A percentile compares a stretch with the other conserved stretches of the same genome.
Conservation (phyloP, 176 grass and related monocot genomes). For the Coix lacrymajobi region DNA sequence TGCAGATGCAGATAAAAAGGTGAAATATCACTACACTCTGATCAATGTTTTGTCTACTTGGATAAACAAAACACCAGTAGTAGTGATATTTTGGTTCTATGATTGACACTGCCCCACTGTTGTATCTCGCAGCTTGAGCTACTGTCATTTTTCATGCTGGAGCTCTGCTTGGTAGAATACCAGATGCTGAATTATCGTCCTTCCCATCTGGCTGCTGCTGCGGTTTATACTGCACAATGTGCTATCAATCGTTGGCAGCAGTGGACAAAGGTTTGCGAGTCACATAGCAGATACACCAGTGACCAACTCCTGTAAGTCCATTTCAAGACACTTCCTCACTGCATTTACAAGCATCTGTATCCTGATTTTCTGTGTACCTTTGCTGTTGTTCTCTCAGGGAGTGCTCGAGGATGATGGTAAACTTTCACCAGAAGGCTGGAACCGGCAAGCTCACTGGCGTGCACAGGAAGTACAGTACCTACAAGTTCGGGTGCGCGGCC, state of each 20-base stretch:
- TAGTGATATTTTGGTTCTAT: background rate
- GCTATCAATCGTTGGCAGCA: conserved; percentile 48
- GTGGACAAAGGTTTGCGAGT: conserved; percentile 68
- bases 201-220: conserved; percentile 75
- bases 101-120: conserved; percentile 7
- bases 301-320: conserved; percentile 77
- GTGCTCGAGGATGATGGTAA: conserved; percentile 78
- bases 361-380: background rate
- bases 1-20: conserved; percentile 72
- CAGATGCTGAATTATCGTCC: conserved; percentile 75
- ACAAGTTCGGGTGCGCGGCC: conserved; percentile 60
- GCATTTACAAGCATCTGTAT: background rate
- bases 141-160: conserved; percentile 73
- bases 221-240: conserved; percentile 82
- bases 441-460: conserved; percentile 58
- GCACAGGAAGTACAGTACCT: conserved; percentile 70
- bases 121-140: conserved; percentile 59
- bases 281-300: conserved; percentile 67
- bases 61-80: background rate
- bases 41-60: background rate
- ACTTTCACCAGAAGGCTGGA: conserved; percentile 74
- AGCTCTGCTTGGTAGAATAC: conserved; percentile 80
- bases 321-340: background rate
- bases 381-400: conserved; percentile 37
- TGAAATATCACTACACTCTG: conserved; percentile 19